Evolutionary conservation across 768 basidiomycete species (phyloP), one percentile per base, ranked within the genome.

Genomic region (Tephrocybe sp.): DNA sequence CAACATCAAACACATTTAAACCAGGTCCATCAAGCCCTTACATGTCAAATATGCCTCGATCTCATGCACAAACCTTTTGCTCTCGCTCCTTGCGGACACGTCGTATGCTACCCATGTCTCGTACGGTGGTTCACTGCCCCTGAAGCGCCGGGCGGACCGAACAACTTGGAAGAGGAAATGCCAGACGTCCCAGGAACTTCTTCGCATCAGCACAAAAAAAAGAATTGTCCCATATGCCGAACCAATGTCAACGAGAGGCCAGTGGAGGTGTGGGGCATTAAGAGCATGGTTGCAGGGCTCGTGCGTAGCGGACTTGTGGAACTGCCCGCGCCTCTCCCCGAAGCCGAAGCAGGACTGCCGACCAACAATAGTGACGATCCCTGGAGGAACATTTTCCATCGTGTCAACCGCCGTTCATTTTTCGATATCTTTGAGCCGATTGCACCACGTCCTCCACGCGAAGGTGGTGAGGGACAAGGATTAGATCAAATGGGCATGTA

Each of bases 11-110:
- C 68, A 8, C 67, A 82, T 19, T 56, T 87, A n/a, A 61, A 63
- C 3, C 71, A 80, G 48, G 57, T 88, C 36, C 79, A 82, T 8
- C 81, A 85, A 53, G 75, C 83, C 0, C 64, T 88, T 21, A 86
- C 80, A 11, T 91, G 89, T 52, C 86, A 90, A 63, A 84, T 91
- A 53, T 91, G 89, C 60, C 71, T 90, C 22, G 87, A 89, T 57
- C 69, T 87, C 19, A 72, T 91, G 63, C 73, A 85, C 62, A 80
- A 78, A 54, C 88, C 89, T 0, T 91, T 80, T 54, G 82, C 86
- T 0, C 78, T 89, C 16, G 75, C 84, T 0, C 87, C 88, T 1
- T 91, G 88, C 50, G 88, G 88, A 4, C 87, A 89, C 53, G 70
- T 86, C 41, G 79, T 80, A 3, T 91, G 88, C 57, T 78, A 89